Conservation (phyloP, 1,139 yeast genomes). For the Meyerozyma smithsonii region DNA sequence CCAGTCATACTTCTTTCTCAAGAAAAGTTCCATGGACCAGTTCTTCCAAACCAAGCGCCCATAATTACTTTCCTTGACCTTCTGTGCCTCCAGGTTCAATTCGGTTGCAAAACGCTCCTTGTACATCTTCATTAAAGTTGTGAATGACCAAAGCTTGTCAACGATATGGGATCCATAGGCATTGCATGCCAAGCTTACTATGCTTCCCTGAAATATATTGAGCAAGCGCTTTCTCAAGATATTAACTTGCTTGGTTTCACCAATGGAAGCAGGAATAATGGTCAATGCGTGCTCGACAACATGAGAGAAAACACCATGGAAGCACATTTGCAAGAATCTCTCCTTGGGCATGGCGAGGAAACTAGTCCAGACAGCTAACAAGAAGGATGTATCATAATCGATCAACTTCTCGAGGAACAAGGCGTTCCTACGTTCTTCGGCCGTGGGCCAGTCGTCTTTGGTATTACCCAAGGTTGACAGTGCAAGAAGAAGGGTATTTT, state of each 20-base stretch:
- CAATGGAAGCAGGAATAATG: constrained; percentile 23
- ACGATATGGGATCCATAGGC: constrained; percentile 91
- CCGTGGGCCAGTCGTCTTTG: constrained; percentile 86
- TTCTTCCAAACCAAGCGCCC: constrained; percentile 95
- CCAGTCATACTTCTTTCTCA: constrained; percentile 80
- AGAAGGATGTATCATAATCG: constrained; percentile 58
- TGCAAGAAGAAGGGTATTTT: constrained; percentile 59
- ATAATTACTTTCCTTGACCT: constrained; percentile 77
- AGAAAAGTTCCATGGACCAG: constrained; percentile 79
- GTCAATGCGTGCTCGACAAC: constrained; percentile 63
- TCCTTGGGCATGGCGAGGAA: constrained; percentile 56
- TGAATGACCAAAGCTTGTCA: constrained; percentile 78
- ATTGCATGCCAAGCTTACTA: constrained; percentile 67
- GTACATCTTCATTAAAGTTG: constrained; percentile 72
- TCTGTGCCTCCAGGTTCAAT: constrained; percentile 53
- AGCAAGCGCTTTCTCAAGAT: constrained; percentile 64
- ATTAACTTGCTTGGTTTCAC: constrained; percentile 47
- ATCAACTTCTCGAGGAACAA: constrained; percentile 68
- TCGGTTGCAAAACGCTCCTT: constrained; percentile 82
- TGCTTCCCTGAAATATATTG: constrained; percentile 53
- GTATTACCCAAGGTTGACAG: constrained; percentile 77
- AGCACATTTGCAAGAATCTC: constrained; percentile 65
- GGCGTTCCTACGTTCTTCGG: constrained; percentile 80
- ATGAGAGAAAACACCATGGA: constrained; percentile 86
- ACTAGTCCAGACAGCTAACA: constrained; percentile 55